Evolutionary conservation across 352 stramenopile genomes (phyloP).

Genomic region (Phytophthora chlamydospora): DNA sequence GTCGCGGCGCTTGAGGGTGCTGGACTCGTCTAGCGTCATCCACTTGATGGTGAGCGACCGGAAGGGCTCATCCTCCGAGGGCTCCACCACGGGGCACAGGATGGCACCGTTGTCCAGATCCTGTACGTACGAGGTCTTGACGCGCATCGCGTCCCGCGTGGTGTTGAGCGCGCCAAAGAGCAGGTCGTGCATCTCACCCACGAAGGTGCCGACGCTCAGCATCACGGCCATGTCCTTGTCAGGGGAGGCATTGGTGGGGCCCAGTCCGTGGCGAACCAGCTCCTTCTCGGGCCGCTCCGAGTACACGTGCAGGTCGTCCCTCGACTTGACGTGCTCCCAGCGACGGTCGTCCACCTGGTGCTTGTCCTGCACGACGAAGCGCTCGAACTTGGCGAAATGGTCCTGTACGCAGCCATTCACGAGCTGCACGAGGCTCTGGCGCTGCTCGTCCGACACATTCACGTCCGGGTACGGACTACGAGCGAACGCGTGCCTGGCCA

Average conservation of each 20-base stretch:
- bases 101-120: slow-evolving; percentile 29
- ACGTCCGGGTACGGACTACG: slow-evolving; percentile 21
- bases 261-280: slow-evolving; percentile 18
- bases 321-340: slow-evolving; percentile 32
- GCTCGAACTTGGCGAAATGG: slow-evolving; percentile 30
- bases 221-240: slow-evolving; percentile 24
- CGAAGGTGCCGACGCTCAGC: slow-evolving; percentile 31
- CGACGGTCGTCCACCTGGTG: slow-evolving; percentile 26
- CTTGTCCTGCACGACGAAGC: slow-evolving; percentile 20
- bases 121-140: slow-evolving; percentile 32
- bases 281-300: slow-evolving; percentile 21
- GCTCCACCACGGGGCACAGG: slow-evolving; percentile 22
- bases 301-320: slow-evolving; percentile 27
- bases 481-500: slow-evolving; percentile 24
- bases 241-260: neutral
- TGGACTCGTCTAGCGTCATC: slow-evolving; percentile 33
- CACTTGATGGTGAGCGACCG: slow-evolving; percentile 40
- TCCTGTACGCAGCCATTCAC: slow-evolving; percentile 20
- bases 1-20: slow-evolving; percentile 32
- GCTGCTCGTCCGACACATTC: slow-evolving; percentile 16
- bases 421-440: slow-evolving; percentile 19
- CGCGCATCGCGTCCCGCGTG: slow-evolving; percentile 33
- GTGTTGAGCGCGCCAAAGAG: slow-evolving; percentile 41
- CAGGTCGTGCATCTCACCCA: slow-evolving; percentile 36
- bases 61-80: slow-evolving; percentile 35